These are phyloP conservation scores for Rhamnella rubrinervis DNA, from an alignment of 331 rosid species.

Conservation along the genomic window DNA sequence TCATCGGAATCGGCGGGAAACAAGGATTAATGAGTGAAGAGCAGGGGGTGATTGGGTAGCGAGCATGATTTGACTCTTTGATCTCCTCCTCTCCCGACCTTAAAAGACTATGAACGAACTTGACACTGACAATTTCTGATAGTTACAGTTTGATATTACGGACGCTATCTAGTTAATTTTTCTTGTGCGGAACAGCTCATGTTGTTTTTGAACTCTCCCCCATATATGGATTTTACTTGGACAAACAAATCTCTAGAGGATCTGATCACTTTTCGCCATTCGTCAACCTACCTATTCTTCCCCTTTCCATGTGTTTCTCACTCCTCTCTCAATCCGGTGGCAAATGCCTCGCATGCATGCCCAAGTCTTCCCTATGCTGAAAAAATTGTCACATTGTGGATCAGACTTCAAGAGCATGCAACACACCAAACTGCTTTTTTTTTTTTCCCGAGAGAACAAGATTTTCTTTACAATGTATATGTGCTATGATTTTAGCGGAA, in stretches of 20 bases:
- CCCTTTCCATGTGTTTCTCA: conserved; percentile 13
- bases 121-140: conserved; percentile 7
- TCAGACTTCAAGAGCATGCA: too few relatives aligned
- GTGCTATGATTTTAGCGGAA: too few relatives aligned
- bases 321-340: background rate
- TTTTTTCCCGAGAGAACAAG: too few relatives aligned
- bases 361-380: background rate
- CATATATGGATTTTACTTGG: conserved; percentile 18
- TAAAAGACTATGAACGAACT: conserved; percentile 1
- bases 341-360: background rate
- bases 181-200: conserved; percentile 19
- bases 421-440: too few relatives aligned
- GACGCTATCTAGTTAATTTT: background rate
- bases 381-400: too few relatives aligned
- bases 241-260: conserved; percentile 22
- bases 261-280: conserved; percentile 16
- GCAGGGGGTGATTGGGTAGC: background rate
- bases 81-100: conserved; percentile 1
- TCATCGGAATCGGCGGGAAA: background rate
- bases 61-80: conserved; percentile 14
- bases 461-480: too few relatives aligned
- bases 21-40: background rate
- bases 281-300: conserved; percentile 11
- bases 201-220: background rate
- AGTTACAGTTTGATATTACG: background rate